phyloP scores from a whole-genome alignment of 441 rosid species.

The Biscutella laevigata region DNA sequence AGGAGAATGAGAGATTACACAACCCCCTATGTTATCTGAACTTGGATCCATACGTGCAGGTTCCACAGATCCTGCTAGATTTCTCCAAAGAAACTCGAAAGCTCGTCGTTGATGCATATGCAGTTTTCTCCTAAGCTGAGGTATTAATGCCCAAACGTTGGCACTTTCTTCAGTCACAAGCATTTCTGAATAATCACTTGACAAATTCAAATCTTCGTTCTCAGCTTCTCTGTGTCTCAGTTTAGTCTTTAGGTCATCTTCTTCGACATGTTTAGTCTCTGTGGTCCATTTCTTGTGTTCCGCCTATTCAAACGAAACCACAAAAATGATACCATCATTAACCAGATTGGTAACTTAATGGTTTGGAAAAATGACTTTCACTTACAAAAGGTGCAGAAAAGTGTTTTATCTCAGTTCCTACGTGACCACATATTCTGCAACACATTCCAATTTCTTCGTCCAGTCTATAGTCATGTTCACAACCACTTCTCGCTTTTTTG shows the following conservation, averaged over 20 bases:
- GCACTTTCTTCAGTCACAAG: constrained; percentile 41
- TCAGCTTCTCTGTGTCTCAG: constrained; percentile 31
- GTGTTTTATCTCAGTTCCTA: constrained; percentile 64
- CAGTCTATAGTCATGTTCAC: constrained; percentile 52
- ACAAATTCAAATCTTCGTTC: constrained; percentile 26
- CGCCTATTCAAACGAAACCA: constrained; percentile 30
- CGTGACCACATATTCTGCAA: constrained; percentile 59
- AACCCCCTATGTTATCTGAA: constrained; percentile 61
- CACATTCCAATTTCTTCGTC: constrained; percentile 76
- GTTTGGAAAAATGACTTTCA: constrained; percentile 18
- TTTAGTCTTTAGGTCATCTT: constrained; percentile 28
- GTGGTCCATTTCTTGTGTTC: constrained; percentile 35
- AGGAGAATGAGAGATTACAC: constrained; percentile 86
- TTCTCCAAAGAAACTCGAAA: constrained; percentile 84
- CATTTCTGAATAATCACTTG: constrained; percentile 24
- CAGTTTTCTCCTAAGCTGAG: constrained; percentile 53
- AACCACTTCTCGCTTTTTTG: constrained; percentile 32
- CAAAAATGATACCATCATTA: constrained; percentile 15
- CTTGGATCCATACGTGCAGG: constrained; percentile 50
- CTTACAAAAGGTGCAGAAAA: constrained; percentile 81
- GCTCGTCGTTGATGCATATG: constrained; percentile 78
- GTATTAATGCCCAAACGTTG: constrained; percentile 76
- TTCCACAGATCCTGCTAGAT: constrained; percentile 61
- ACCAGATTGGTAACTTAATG: not conserved
- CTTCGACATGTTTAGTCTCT: constrained; percentile 29